Conservation (phyloP, 1,284 basidiomycete genomes). For the Gymnopus androsaceus region DNA sequence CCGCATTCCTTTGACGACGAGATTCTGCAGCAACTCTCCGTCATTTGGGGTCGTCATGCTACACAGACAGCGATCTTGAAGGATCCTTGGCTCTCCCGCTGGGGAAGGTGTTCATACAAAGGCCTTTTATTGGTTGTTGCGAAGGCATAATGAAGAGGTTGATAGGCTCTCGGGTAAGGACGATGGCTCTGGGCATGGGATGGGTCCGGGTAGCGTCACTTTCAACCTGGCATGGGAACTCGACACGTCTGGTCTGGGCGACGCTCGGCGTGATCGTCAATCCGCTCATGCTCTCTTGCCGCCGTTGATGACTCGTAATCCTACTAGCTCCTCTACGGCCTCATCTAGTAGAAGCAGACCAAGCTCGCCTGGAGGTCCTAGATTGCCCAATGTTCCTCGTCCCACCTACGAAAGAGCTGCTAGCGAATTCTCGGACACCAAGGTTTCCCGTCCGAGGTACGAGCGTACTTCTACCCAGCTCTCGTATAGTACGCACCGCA, state of each 20-base stretch:
- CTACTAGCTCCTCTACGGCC: conserved; percentile 15
- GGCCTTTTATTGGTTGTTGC: conserved; percentile 89
- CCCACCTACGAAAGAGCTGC: background rate
- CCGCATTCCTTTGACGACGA: conserved; percentile 82
- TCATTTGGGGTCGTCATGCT: conserved; percentile 82
- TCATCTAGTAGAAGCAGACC: conserved; percentile 40
- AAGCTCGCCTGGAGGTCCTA: conserved; percentile 50
- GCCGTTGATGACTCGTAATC: background rate
- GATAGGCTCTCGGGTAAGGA: background rate
- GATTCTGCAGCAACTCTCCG: conserved; percentile 83
- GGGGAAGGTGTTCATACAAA: conserved; percentile 82
- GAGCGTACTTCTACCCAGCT: background rate
- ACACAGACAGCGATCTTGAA: conserved; percentile 54
- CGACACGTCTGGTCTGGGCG: conserved; percentile 20
- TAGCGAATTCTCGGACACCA: background rate
- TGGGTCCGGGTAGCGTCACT: conserved; percentile 23
- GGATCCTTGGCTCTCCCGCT: conserved; percentile 65
- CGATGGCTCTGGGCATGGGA: background rate
- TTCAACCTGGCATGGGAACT: conserved; percentile 41
- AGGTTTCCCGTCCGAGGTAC: background rate
- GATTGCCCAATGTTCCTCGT: conserved; percentile 8
- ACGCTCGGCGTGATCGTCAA: background rate
- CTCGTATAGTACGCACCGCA: background rate
- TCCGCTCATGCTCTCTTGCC: background rate
- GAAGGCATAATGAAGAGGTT: conserved; percentile 77